phyloP scores from a whole-genome alignment of 768 basidiomycete species.

The Termitomyces sp. region DNA sequence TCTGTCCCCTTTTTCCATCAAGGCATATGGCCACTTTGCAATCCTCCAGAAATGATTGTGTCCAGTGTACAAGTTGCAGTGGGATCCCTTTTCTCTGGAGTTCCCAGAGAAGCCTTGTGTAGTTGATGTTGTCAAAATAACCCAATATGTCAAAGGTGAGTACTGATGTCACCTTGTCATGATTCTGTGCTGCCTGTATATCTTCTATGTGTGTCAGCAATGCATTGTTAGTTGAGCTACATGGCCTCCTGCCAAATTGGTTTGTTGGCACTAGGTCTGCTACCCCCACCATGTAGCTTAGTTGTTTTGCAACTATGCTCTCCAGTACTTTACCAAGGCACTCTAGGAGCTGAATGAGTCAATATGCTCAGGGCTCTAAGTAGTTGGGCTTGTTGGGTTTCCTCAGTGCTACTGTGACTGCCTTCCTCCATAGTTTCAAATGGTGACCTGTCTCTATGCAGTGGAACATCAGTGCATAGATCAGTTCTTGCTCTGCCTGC shows the following conservation, averaged over 20 bases:
- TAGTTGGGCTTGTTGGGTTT: conserved; percentile 34
- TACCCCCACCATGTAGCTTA: conserved; percentile 17
- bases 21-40: no score
- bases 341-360: conserved; percentile 18
- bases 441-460: no score
- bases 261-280: conserved; percentile 18
- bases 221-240: conserved; percentile 18
- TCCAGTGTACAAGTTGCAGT: neutral
- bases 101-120: conserved; percentile 17
- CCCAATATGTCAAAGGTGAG: conserved; percentile 25
- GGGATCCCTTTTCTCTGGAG: conserved; percentile 17
- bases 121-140: conserved; percentile 24
- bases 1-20: no score
- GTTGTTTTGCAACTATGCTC: conserved; percentile 17
- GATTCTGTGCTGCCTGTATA: no score
- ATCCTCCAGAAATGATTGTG: no score
- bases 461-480: no score
- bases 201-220: no score
- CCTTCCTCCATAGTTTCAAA: no score
- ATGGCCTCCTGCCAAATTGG: conserved; percentile 19
- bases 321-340: conserved; percentile 15
- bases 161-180: conserved; percentile 17
- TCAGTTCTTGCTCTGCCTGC: no score
- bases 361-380: conserved; percentile 26
- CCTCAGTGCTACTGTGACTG: conserved; percentile 23